A percentile compares a stretch with the other conserved stretches of the same genome.
These are phyloP conservation scores for Gonapodya prolifera DNA, from an alignment of 192 early-diverging fungal species.

Conservation along the genomic window DNA sequence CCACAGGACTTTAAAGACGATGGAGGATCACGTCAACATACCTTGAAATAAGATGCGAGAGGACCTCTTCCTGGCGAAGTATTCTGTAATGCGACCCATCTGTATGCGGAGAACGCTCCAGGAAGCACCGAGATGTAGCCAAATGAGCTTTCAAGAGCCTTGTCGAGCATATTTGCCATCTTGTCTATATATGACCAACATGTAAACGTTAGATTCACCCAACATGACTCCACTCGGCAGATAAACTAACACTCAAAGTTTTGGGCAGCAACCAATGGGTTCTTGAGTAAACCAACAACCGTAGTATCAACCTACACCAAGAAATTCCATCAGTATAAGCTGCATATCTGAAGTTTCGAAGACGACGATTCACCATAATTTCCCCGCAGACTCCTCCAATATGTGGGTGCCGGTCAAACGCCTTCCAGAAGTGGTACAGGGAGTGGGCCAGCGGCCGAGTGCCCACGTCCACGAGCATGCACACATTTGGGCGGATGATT, in stretches of 20 bases:
- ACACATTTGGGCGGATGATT: slow-evolving; percentile 49
- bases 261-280: slow-evolving; percentile 48
- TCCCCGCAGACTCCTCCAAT: slow-evolving; percentile 52
- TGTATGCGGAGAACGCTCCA: slow-evolving; percentile 74
- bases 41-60: not conserved
- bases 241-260: slow-evolving; percentile 40
- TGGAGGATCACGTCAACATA: not conserved
- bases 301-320: not conserved
- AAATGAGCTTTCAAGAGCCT: slow-evolving; percentile 66
- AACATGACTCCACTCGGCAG: not conserved
- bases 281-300: slow-evolving; percentile 16
- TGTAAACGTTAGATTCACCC: too few species aligned
- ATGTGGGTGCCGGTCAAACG: slow-evolving; percentile 7
- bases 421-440: slow-evolving; percentile 32
- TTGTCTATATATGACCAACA: slow-evolving; percentile 15
- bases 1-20: not conserved
- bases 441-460: slow-evolving; percentile 50
- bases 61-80: not conserved
- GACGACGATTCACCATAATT: slow-evolving; percentile 45
- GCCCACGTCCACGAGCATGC: slow-evolving; percentile 59
- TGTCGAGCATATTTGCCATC: slow-evolving; percentile 53
- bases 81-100: not conserved
- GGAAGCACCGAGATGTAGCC: slow-evolving; percentile 69
- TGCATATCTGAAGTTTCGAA: too few species aligned
- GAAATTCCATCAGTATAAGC: too few species aligned